Evolutionary conservation across 768 basidiomycete genomes (phyloP), one percentile per base, ranked within the genome.

Genomic region (Cubamyces sp.): DNA sequence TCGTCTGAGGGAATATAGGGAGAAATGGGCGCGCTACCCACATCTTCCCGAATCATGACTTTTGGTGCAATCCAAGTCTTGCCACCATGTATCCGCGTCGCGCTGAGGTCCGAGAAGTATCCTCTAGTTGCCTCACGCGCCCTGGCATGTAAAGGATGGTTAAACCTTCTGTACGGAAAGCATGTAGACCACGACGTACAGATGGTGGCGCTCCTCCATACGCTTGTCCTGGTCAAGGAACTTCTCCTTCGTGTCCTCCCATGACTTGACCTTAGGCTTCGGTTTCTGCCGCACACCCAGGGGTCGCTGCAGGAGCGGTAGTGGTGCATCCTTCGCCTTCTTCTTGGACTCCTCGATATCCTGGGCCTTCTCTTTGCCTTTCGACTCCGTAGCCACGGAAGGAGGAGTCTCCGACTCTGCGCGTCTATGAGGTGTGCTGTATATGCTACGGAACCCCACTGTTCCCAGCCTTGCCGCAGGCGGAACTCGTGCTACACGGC

Each of bases 51-150:
- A 64, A 98, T 94, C 68, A 98, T 80, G 21, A 91, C 90, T 21
- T 83, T 86, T 1, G 95, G 96, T 12, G 94, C 95, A 54, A 94
- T 84, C 94, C 94, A 98, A 9, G 91, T 90, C 77, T 98, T 98
- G 16, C 96, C 96, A 16, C 94, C 95, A 67, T 94, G 85, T 45
- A 82, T 82, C 53, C 89, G 79, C 1, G 92, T 90, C 71, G 88
- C 86, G 68, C 92, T 91, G 42, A 88, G 79, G 72, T 98, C 96
- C 54, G 90, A 82, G 69, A 93, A 98, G 75, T 98, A 96, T 0
- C 94, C 94, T 70, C 88, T 90, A 14, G 85, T 82, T 0, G 81
- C 85, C 71, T 87, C 82, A 62, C 84, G 80, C 61, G 88, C 77
- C 42, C 87, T 89, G 34, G 9, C 34, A 66, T 2, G 64, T 8